Percentiles rank a stretch among this genome's conserved stretches.
Evolutionary conservation across 805 yeast species (phyloP).

Genomic region (Teunomyces cretensis): DNA sequence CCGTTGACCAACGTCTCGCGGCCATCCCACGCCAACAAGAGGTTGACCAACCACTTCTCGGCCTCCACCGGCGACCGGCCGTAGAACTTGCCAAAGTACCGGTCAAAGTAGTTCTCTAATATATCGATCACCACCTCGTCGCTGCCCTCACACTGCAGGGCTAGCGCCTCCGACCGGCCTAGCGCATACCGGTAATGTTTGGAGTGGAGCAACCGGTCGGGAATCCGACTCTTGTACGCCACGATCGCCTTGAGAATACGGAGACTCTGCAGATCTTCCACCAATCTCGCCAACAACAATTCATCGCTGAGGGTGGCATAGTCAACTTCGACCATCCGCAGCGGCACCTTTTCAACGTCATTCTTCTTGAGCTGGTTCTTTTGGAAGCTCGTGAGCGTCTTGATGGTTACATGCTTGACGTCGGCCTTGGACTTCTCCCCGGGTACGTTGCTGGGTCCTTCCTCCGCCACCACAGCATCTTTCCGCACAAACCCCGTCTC

Average conservation of each 20-base stretch:
- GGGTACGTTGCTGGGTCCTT: background rate
- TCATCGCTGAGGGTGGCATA: slow-evolving; percentile 8
- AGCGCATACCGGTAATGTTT: slow-evolving; percentile 8
- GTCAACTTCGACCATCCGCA: slow-evolving; percentile 6
- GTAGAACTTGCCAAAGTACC: slow-evolving; percentile 14
- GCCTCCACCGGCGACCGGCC: slow-evolving; percentile 9
- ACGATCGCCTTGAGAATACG: slow-evolving; percentile 11
- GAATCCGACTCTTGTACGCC: slow-evolving; percentile 12
- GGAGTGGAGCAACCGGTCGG: slow-evolving; percentile 8
- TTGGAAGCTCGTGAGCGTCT: background rate
- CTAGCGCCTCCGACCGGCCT: slow-evolving; percentile 3
- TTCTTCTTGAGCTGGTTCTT: background rate
- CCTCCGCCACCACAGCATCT: background rate
- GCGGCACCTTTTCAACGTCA: background rate
- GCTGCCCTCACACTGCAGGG: slow-evolving; percentile 3
- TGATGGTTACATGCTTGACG: background rate
- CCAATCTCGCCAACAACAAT: slow-evolving; percentile 6
- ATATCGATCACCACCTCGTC: slow-evolving; percentile 8
- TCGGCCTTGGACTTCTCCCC: background rate
- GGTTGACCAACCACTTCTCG: slow-evolving; percentile 12
- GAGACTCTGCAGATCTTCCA: slow-evolving; percentile 7
- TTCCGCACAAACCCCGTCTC: background rate
- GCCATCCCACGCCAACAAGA: slow-evolving; percentile 9
- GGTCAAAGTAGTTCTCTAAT: slow-evolving; percentile 12
- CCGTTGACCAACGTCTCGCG: slow-evolving; percentile 7